phyloP scores from a whole-genome alignment of 2,329 filamentous ascomycete species.

The Ilyonectria robusta region DNA sequence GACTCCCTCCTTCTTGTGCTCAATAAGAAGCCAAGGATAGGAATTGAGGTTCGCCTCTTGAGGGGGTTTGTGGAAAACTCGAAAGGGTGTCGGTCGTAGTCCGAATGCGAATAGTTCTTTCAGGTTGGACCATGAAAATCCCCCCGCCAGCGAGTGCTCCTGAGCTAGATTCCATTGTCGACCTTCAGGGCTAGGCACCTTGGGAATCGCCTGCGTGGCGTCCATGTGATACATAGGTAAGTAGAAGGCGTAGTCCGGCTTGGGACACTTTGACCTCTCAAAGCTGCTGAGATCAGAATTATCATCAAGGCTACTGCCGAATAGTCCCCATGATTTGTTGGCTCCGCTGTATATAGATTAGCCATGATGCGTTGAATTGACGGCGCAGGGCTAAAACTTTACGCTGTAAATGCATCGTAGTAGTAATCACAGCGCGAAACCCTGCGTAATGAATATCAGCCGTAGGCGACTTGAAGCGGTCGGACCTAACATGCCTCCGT shows the following conservation, averaged over 20 bases:
- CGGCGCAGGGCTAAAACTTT: neutral
- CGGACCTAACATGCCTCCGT: neutral
- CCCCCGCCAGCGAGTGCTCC: neutral
- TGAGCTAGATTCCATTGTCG: neutral
- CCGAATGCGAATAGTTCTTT: conserved; percentile 12
- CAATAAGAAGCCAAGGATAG: conserved; percentile 42
- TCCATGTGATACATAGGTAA: conserved; percentile 34
- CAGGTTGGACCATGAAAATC: conserved; percentile 31
- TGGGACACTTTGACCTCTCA: conserved; percentile 22
- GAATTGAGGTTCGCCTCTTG: conserved; percentile 25
- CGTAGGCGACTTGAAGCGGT: neutral
- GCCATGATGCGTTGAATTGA: too few relatives aligned
- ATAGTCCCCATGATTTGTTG: neutral
- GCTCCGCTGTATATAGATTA: neutral
- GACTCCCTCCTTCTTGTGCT: conserved; percentile 34
- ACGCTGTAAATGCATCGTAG: conserved; percentile 33
- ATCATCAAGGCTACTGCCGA: neutral
- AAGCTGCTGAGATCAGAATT: neutral
- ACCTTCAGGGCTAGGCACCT: neutral
- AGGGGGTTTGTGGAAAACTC: conserved; percentile 4
- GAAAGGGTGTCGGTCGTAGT: conserved; percentile 20
- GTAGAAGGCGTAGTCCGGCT: conserved; percentile 34
- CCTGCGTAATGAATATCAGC: neutral
- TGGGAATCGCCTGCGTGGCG: neutral
- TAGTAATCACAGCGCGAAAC: conserved; percentile 37